These are phyloP conservation scores for Starmerella ratchasimensis DNA, from an alignment of 805 yeast species.

Conservation along the genomic window DNA sequence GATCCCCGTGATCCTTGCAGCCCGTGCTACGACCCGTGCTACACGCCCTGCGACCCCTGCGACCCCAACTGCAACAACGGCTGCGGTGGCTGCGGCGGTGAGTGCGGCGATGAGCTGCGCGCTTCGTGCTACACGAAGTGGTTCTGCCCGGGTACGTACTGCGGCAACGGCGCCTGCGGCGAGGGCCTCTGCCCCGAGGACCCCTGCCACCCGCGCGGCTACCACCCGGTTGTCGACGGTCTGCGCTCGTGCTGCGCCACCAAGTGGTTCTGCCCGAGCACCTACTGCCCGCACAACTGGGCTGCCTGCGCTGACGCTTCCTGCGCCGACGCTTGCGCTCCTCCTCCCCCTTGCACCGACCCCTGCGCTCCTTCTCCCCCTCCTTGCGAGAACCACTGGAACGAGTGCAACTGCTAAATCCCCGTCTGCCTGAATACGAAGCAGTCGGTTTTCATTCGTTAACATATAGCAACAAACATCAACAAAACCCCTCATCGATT, in stretches of 20 bases:
- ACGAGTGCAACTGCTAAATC: too few species aligned
- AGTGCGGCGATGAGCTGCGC: slow-evolving; percentile 7
- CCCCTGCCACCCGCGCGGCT: slow-evolving; percentile 4
- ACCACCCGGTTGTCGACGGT: slow-evolving; percentile 10
- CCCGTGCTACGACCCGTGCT: too few species aligned
- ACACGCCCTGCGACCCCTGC: too few species aligned
- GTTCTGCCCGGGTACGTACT: slow-evolving; percentile 15
- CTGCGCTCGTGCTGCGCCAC: slow-evolving; percentile 11
- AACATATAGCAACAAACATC: background rate
- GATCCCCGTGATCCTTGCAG: slow-evolving; percentile 4
- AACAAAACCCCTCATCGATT: background rate
- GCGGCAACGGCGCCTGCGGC: slow-evolving; percentile 1
- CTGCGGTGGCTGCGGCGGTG: too few species aligned
- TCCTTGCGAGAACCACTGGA: too few species aligned
- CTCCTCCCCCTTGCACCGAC: too few species aligned
- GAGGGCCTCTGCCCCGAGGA: slow-evolving; percentile 10
- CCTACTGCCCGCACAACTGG: slow-evolving; percentile 15
- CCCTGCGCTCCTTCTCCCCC: too few species aligned
- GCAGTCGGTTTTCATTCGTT: background rate
- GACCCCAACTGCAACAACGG: too few species aligned
- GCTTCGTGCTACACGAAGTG: slow-evolving; percentile 12
- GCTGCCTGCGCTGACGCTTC: too few species aligned
- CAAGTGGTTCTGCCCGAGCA: slow-evolving; percentile 13
- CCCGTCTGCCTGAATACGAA: background rate
- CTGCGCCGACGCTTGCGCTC: too few species aligned